These are phyloP conservation scores for Psilocybe cyanescens DNA, from an alignment of 768 basidiomycete genomes.

Conservation along the genomic window DNA sequence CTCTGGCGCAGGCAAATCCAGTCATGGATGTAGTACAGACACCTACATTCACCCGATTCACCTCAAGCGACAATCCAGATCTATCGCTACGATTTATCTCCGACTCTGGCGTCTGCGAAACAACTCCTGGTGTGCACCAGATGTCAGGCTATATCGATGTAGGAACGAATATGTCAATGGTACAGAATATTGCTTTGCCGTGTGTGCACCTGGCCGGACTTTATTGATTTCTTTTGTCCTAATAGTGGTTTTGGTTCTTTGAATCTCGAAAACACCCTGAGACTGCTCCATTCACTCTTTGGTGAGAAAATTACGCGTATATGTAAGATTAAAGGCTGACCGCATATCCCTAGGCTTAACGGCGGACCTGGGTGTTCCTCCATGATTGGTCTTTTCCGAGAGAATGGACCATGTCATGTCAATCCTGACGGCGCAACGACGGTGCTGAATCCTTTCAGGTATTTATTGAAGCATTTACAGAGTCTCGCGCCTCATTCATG, in stretches of 20 bases:
- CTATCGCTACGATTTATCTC: slow-evolving; percentile 50
- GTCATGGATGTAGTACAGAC: slow-evolving; percentile 2
- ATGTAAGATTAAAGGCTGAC: background rate
- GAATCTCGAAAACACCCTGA: slow-evolving; percentile 62
- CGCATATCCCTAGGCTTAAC: slow-evolving; percentile 44
- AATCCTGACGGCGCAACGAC: slow-evolving; percentile 57
- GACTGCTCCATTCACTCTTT: slow-evolving; percentile 68
- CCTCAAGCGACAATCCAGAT: slow-evolving; percentile 24
- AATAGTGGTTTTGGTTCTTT: slow-evolving; percentile 78
- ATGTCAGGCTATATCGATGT: slow-evolving; percentile 67
- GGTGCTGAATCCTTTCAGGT: slow-evolving; percentile 64
- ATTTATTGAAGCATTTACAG: background rate
- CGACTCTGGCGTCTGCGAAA: slow-evolving; percentile 69
- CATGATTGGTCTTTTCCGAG: slow-evolving; percentile 73
- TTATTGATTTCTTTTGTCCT: too few relatives aligned
- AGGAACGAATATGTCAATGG: slow-evolving; percentile 62
- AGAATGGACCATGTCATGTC: slow-evolving; percentile 68
- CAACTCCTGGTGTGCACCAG: slow-evolving; percentile 61
- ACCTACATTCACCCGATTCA: slow-evolving; percentile 20
- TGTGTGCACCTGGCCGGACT: background rate
- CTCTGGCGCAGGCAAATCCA: slow-evolving; percentile 13
- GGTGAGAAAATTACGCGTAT: slow-evolving; percentile 36
- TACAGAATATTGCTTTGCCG: slow-evolving; percentile 18
- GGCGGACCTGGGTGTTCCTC: slow-evolving; percentile 67
- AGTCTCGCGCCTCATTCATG: background rate